Conservation (phyloP, 2,329 filamentous ascomycete species). For the Colletotrichum gloeosporioides region DNA sequence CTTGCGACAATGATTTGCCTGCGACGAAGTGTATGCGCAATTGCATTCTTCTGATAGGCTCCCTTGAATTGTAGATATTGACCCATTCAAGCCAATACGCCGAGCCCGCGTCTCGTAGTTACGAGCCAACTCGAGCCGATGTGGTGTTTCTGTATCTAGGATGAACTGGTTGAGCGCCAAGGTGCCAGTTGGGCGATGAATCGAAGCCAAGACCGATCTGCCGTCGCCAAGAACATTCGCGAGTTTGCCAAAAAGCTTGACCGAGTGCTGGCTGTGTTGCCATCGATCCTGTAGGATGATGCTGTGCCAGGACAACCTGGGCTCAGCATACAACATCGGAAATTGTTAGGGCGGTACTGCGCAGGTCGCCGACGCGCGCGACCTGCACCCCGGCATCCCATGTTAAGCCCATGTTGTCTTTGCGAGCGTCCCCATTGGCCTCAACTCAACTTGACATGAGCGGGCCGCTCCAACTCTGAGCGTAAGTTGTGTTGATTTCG, state of each 20-base stretch:
- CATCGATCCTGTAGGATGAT: neutral
- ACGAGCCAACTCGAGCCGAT: neutral
- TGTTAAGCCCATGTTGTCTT: slow-evolving; percentile 2
- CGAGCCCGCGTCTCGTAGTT: neutral
- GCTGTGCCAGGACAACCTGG: neutral
- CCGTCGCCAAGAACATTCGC: neutral
- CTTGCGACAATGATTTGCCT: slow-evolving; percentile 1
- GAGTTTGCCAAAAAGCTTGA: slow-evolving; percentile 7
- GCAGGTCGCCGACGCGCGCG: neutral
- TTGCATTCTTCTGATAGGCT: neutral
- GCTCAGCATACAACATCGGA: neutral
- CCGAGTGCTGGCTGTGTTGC: neutral
- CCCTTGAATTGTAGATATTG: neutral
- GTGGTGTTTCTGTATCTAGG: neutral
- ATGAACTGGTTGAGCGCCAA: neutral
- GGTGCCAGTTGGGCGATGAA: neutral
- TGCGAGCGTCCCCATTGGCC: neutral
- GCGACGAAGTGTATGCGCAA: neutral
- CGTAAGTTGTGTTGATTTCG: neutral
- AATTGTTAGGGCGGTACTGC: neutral
- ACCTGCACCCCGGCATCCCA: neutral
- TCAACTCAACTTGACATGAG: neutral
- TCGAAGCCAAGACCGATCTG: neutral
- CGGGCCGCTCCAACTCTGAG: slow-evolving; percentile 6
- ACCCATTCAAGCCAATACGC: neutral